Evolutionary conservation across 345 rosid species (phyloP).

Genomic region (Eucalyptus polybractea): DNA sequence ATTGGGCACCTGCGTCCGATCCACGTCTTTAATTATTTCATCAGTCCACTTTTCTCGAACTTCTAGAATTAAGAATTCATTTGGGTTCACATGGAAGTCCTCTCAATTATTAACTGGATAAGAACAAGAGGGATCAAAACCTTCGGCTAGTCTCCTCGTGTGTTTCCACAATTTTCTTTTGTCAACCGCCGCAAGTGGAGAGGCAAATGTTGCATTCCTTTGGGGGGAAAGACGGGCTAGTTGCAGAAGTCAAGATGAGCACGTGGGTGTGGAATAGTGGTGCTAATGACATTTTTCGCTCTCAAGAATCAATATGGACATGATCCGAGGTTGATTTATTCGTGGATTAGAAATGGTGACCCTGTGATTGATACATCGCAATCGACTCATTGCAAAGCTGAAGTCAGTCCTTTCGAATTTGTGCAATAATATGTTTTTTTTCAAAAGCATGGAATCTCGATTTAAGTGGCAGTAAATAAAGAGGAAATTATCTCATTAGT

Average conservation of each 20-base stretch:
- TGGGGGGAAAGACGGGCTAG: neutral
- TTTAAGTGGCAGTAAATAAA: neutral
- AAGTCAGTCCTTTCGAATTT: neutral
- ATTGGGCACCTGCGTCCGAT: neutral
- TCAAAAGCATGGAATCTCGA: neutral
- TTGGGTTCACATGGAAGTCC: neutral
- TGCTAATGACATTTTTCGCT: neutral
- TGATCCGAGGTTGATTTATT: neutral
- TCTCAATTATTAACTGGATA: neutral
- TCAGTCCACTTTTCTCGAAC: neutral
- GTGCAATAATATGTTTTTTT: neutral
- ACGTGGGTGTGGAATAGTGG: neutral
- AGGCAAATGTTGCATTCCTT: neutral
- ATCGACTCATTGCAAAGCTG: neutral
- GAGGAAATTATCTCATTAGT: neutral
- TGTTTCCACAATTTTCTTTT: neutral
- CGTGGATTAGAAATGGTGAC: neutral
- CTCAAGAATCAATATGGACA: neutral
- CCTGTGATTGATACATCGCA: neutral
- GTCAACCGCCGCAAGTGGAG: neutral
- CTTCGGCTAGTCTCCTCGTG: neutral
- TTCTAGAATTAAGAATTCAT: neutral
- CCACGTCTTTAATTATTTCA: neutral
- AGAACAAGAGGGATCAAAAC: neutral
- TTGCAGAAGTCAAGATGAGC: neutral